phyloP scores from a whole-genome alignment of 495 filamentous ascomycete species.

The Lepraria neglecta region DNA sequence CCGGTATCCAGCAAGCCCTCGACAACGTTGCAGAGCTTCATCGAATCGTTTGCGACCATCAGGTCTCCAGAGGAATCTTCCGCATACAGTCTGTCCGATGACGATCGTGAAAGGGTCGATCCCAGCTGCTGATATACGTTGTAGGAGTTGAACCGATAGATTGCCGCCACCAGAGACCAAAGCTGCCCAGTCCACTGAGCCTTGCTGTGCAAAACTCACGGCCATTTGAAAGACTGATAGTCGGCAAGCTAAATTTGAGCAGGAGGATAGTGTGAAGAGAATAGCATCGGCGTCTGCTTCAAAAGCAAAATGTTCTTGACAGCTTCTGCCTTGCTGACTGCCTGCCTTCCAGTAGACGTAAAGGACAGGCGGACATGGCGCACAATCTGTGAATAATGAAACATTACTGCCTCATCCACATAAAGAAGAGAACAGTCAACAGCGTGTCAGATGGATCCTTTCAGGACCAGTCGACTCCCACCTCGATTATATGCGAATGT shows the following conservation, averaged over 20 bases:
- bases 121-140: neutral
- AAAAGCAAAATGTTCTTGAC: neutral
- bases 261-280: neutral
- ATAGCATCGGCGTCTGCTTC: neutral
- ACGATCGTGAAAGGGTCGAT: neutral
- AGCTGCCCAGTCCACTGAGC: neutral
- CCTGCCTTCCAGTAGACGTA: neutral
- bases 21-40: neutral
- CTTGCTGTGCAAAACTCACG: neutral
- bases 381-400: neutral
- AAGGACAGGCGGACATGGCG: neutral
- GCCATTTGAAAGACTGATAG: neutral
- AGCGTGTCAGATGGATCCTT: neutral
- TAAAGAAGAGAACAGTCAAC: neutral
- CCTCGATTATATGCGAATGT: neutral
- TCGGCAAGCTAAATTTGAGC: neutral
- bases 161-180: too few relatives aligned
- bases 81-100: neutral
- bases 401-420: neutral
- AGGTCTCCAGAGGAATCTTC: fast-evolving
- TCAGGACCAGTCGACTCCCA: neutral
- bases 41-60: neutral
- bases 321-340: neutral
- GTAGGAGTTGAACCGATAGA: too few relatives aligned
- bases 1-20: neutral